A percentile compares a stretch with the other conserved stretches of the same genome.
Conservation (phyloP, 768 basidiomycete species). For the Lactifluus pinguis region DNA sequence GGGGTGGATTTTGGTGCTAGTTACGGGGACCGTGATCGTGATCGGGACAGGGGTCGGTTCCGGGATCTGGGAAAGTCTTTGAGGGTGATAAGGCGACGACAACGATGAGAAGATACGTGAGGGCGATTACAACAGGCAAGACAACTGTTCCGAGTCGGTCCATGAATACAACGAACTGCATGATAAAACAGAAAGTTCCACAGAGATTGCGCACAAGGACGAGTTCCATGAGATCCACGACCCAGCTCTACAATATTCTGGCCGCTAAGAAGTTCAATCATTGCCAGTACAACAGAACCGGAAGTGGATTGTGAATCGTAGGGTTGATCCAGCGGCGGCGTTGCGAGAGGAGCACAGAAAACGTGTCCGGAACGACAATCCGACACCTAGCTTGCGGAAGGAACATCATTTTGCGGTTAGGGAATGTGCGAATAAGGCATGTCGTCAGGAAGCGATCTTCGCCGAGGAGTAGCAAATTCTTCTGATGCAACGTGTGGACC, state of each 20-base stretch:
- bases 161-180: conserved; percentile 99
- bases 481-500: conserved; percentile 93
- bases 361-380: conserved; percentile 94
- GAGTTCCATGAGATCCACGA: conserved; percentile 97
- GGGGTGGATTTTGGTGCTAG: too few species aligned
- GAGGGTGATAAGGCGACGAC: conserved; percentile 77
- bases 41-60: too few species aligned
- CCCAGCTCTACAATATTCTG: too few species aligned
- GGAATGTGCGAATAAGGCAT: conserved; percentile 92
- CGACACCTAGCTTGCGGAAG: conserved; percentile 91
- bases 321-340: conserved; percentile 99
- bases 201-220: conserved; percentile 94
- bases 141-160: conserved; percentile 88
- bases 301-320: conserved; percentile 98
- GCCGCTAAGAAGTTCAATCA: too few species aligned
- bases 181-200: conserved; percentile 99
- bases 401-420: conserved; percentile 99
- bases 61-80: conserved; percentile 59
- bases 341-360: conserved; percentile 87
- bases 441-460: conserved; percentile 99
- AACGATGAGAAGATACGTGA: conserved; percentile 85
- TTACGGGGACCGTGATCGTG: too few species aligned
- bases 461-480: conserved; percentile 90
- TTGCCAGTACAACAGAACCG: too few species aligned
- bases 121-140: conserved; percentile 83